Percentiles rank a stretch among this genome's conserved stretches.
Evolutionary conservation across 768 basidiomycete species (phyloP).

Genomic region (Mycena alexandri): DNA sequence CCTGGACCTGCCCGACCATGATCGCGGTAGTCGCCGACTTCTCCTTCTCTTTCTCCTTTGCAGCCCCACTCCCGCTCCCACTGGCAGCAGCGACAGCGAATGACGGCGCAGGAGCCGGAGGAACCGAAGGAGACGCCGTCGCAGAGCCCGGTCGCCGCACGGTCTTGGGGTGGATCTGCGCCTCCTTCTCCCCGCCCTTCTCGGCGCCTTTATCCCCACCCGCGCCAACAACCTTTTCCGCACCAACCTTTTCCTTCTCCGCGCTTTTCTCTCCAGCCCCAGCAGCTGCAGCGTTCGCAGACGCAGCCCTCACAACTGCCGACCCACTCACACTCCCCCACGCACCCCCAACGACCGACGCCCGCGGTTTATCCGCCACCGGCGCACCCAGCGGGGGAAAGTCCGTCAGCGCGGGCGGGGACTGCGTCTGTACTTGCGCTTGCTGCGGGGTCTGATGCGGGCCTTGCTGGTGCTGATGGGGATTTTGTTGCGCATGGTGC

Average conservation of each 20-base stretch:
- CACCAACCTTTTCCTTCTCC: slow-evolving; percentile 2
- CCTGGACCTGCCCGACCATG: slow-evolving; percentile 31
- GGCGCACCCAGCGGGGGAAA: slow-evolving; percentile 73
- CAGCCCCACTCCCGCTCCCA: slow-evolving; percentile 1
- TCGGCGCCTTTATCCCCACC: not conserved
- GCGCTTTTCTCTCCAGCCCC: slow-evolving; percentile 8
- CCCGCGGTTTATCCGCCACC: slow-evolving; percentile 60
- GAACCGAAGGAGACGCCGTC: not conserved
- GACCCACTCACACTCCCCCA: slow-evolving; percentile 72
- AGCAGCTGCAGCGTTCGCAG: slow-evolving; percentile 42
- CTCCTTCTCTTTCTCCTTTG: slow-evolving; percentile 27
- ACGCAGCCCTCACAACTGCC: slow-evolving; percentile 57
- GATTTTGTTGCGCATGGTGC: not conserved
- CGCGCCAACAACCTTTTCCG: not conserved
- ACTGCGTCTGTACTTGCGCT: not conserved
- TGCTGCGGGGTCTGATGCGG: not conserved
- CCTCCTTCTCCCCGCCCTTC: not conserved
- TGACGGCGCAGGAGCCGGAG: too few species aligned
- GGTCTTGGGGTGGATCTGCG: slow-evolving; percentile 17
- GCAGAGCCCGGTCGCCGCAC: slow-evolving; percentile 26
- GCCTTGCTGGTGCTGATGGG: too few species aligned
- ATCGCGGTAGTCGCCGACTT: slow-evolving; percentile 28
- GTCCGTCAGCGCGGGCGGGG: slow-evolving; percentile 61
- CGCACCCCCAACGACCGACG: slow-evolving; percentile 70
- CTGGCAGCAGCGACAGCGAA: slow-evolving; percentile 2